These are phyloP conservation scores for Stachybotrys chartarum DNA, from an alignment of 2,329 filamentous ascomycete genomes.

Conservation along the genomic window DNA sequence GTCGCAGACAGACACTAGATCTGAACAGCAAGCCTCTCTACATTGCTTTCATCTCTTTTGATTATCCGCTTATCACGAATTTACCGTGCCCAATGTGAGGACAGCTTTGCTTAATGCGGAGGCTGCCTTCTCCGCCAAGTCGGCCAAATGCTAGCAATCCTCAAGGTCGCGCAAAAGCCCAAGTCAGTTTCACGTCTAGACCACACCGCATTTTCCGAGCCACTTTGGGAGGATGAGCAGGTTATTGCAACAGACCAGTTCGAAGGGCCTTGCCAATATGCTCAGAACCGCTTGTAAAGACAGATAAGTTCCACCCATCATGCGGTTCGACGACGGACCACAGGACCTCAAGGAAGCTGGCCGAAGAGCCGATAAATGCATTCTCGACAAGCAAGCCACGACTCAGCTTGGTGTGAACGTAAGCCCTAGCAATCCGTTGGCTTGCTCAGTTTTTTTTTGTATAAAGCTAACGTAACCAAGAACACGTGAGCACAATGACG, in stretches of 20 bases:
- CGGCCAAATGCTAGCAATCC: constrained; percentile 16
- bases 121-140: constrained; percentile 17
- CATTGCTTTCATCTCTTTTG: constrained; percentile 27
- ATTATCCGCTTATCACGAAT: constrained; percentile 23
- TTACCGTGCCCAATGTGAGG: constrained; percentile 33
- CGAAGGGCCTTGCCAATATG: constrained; percentile 23
- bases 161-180: constrained; percentile 25
- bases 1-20: too few species aligned
- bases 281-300: constrained; percentile 27
- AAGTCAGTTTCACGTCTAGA: constrained; percentile 17
- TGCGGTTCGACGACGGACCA: constrained; percentile 22
- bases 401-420: too few species aligned
- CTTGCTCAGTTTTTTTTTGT: too few species aligned
- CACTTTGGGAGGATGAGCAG: neutral
- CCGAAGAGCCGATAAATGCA: too few species aligned
- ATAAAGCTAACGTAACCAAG: too few species aligned
- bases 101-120: constrained; percentile 24
- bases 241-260: constrained; percentile 14
- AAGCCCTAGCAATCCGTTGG: too few species aligned
- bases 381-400: too few species aligned
- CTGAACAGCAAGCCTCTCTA: constrained; percentile 9
- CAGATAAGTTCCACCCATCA: constrained; percentile 24
- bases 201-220: neutral
- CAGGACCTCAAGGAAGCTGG: constrained; percentile 7
- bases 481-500: too few species aligned